These are phyloP conservation scores for Rhizopus arrhizus DNA, from an alignment of 371 early-diverging fungal species.

Conservation along the genomic window DNA sequence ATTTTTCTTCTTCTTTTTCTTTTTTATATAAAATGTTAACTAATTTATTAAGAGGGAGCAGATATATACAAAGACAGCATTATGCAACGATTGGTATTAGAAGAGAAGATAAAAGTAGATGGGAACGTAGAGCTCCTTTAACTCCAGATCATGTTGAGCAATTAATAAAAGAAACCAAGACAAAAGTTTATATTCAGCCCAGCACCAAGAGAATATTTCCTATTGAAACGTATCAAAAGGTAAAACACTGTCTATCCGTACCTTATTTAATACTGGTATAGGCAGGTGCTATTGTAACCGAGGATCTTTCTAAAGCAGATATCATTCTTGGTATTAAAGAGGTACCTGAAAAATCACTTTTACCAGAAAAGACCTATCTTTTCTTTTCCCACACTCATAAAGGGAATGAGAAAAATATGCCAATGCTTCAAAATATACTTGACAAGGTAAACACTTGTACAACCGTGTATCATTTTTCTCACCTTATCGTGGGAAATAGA, in stretches of 20 bases:
- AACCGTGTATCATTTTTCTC: slow-evolving; percentile 16
- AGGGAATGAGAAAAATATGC: slow-evolving; percentile 92
- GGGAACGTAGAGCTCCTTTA: slow-evolving; percentile 93
- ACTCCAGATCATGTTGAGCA: slow-evolving; percentile 77
- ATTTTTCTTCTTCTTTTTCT: slow-evolving; percentile 1
- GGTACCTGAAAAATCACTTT: slow-evolving; percentile 81
- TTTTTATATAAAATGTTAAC: slow-evolving; percentile 5
- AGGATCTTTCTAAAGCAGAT: slow-evolving; percentile 88
- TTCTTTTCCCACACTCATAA: slow-evolving; percentile 98
- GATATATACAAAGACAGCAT: slow-evolving; percentile 1
- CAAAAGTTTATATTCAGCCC: slow-evolving; percentile 87
- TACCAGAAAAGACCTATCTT: slow-evolving; percentile 88
- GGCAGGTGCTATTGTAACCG: slow-evolving; percentile 88
- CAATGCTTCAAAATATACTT: slow-evolving; percentile 81
- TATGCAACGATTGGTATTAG: slow-evolving; percentile 74
- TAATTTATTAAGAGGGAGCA: not conserved
- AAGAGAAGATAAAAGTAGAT: slow-evolving; percentile 93
- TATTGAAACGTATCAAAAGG: slow-evolving; percentile 78
- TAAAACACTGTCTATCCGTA: slow-evolving; percentile 23
- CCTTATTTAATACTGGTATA: slow-evolving; percentile 24
- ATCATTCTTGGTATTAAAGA: slow-evolving; percentile 97
- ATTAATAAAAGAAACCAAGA: slow-evolving; percentile 81
- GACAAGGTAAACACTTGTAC: slow-evolving; percentile 70
- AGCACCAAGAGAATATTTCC: slow-evolving; percentile 88
- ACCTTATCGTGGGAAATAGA: slow-evolving; percentile 50